Percentiles rank a stretch among this genome's conserved stretches.
Conservation (phyloP, 2,329 filamentous ascomycete genomes). For the Biscogniauxia sp. region DNA sequence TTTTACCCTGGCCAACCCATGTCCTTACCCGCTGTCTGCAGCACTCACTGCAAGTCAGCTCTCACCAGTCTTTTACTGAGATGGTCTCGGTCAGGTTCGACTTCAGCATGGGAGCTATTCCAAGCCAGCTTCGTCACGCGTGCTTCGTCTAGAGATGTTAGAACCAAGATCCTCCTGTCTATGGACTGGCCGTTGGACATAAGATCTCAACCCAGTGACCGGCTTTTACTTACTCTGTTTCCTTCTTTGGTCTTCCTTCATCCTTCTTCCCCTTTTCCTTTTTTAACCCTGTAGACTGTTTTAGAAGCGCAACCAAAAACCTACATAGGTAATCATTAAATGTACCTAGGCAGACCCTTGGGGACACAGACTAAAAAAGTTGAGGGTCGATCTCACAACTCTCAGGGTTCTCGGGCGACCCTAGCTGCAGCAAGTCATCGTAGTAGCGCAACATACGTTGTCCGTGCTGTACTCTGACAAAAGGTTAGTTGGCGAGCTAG, state of each 20-base stretch:
- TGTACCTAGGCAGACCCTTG: too few relatives aligned
- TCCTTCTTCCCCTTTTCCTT: too few relatives aligned
- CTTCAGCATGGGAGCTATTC: not conserved
- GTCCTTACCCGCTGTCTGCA: not conserved
- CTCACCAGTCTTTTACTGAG: not conserved
- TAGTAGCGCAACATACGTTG: not conserved
- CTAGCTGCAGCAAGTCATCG: slow-evolving; percentile 9
- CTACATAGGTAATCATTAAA: too few relatives aligned
- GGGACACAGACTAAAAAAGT: not conserved
- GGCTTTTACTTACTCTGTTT: too few relatives aligned
- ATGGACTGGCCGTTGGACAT: not conserved
- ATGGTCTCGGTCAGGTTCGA: not conserved
- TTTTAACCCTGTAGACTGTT: too few relatives aligned
- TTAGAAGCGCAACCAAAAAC: too few relatives aligned
- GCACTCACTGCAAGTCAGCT: not conserved
- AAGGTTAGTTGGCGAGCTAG: not conserved
- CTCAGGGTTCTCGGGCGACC: slow-evolving; percentile 13
- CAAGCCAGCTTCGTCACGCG: not conserved
- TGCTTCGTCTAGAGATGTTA: not conserved
- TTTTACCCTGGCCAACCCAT: not conserved
- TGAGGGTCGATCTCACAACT: not conserved
- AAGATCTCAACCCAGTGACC: too few relatives aligned
- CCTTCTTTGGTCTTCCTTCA: too few relatives aligned
- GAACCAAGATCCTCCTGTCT: not conserved
- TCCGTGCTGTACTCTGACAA: not conserved